These are phyloP conservation scores for Rusavskia elegans DNA, from an alignment of 495 filamentous ascomycete species.

Conservation along the genomic window DNA sequence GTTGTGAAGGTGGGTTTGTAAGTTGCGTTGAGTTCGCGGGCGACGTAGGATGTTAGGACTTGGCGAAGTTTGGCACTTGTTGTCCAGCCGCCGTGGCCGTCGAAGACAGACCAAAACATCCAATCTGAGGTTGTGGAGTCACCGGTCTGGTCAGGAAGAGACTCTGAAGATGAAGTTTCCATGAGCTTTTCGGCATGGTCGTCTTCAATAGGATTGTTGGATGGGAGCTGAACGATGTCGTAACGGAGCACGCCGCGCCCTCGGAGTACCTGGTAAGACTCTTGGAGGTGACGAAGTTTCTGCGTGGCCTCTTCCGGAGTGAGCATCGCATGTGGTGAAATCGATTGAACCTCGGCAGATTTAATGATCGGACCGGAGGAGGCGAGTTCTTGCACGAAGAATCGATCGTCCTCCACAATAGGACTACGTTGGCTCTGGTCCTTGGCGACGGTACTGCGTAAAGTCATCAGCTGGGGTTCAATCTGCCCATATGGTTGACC, in stretches of 20 bases:
- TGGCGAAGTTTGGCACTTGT: conserved; percentile 94
- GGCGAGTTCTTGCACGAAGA: conserved; percentile 68
- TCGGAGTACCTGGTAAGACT: conserved; percentile 79
- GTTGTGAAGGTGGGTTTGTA: conserved; percentile 65
- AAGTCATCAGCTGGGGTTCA: conserved; percentile 9
- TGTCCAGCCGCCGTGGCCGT: conserved; percentile 96
- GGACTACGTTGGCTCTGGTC: conserved; percentile 26
- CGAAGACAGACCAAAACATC: conserved; percentile 99
- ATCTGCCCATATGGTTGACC: background rate
- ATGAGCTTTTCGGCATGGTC: conserved; percentile 96
- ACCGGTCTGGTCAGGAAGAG: conserved; percentile 32
- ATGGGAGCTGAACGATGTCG: conserved; percentile 86
- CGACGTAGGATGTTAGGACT: conserved; percentile 78
- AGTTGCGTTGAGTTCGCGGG: conserved; percentile 81
- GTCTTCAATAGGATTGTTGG: conserved; percentile 96
- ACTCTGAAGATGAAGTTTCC: conserved; percentile 45
- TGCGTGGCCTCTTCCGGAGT: conserved; percentile 87
- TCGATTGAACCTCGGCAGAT: conserved; percentile 62
- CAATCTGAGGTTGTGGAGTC: conserved; percentile 59
- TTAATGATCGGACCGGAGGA: conserved; percentile 75
- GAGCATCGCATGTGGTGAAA: conserved; percentile 82
- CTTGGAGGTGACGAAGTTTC: conserved; percentile 75
- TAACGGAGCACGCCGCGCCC: conserved; percentile 88
- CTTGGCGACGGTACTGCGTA: conserved; percentile 15
- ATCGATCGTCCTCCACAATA: conserved; percentile 66